Conservation (phyloP, 805 yeast species). For the Starmerella sp. region DNA sequence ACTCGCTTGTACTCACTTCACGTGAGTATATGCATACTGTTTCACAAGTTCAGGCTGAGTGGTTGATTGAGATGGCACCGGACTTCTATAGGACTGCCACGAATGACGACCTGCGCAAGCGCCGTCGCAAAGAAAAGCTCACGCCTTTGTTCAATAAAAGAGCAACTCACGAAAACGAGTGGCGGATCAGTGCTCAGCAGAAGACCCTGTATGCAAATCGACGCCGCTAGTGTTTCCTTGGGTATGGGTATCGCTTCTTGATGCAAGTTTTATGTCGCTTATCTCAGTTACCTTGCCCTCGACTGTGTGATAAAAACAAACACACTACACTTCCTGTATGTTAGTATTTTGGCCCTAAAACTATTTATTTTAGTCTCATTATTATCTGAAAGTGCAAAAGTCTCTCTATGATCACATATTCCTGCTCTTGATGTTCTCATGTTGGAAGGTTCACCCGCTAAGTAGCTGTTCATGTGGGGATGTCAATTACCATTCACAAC, state of each 20-base stretch:
- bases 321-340: too few species aligned
- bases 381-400: too few species aligned
- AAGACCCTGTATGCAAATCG: background rate
- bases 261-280: background rate
- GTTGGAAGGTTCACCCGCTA: too few species aligned
- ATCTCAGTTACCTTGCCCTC: background rate
- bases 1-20: constrained; percentile 72
- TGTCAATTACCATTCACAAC: constrained; percentile 2
- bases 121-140: constrained; percentile 51
- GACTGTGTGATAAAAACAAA: background rate
- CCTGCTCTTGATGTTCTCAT: too few species aligned
- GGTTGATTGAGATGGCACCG: constrained; percentile 69
- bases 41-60: constrained; percentile 53
- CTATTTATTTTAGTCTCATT: background rate
- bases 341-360: too few species aligned
- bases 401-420: too few species aligned
- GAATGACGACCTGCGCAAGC: constrained; percentile 23
- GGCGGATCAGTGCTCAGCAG: constrained; percentile 54
- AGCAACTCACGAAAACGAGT: constrained; percentile 51
- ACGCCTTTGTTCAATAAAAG: constrained; percentile 59
- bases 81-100: constrained; percentile 40
- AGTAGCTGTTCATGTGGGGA: background rate
- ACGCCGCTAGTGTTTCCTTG: background rate
- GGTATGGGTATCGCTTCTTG: background rate
- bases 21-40: constrained; percentile 81